These are phyloP conservation scores for Microthlaspi erraticum DNA, from an alignment of 345 rosid species.

Conservation along the genomic window DNA sequence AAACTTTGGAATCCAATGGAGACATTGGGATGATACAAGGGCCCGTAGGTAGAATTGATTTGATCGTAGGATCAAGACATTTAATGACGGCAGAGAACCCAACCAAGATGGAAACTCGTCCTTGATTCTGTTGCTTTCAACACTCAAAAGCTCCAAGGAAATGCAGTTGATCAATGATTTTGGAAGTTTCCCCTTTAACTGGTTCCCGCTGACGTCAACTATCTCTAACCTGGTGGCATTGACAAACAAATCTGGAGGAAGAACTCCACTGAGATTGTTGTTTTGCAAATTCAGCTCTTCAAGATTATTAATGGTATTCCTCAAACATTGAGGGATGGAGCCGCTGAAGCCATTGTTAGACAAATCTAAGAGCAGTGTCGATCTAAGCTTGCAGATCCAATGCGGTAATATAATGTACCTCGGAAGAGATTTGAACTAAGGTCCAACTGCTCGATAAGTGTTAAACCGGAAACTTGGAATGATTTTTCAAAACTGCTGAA, in stretches of 20 bases:
- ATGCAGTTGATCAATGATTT: conserved; percentile 44
- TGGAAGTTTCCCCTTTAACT: conserved; percentile 38
- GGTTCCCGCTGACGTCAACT: conserved; percentile 23
- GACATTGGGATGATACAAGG: neutral
- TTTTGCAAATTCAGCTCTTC: neutral
- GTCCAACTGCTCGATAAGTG: accelerated
- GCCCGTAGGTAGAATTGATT: conserved; percentile 46
- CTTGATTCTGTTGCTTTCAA: conserved; percentile 42
- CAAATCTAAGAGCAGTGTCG: conserved; percentile 38
- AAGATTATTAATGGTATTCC: neutral
- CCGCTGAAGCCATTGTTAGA: conserved; percentile 49
- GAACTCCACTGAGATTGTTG: conserved; percentile 23
- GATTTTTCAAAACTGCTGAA: neutral
- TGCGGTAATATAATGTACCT: conserved; percentile 30
- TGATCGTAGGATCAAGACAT: conserved; percentile 46
- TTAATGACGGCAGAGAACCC: conserved; percentile 31
- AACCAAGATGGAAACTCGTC: conserved; percentile 53
- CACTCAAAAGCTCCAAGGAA: conserved; percentile 42
- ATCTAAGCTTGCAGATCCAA: conserved; percentile 39
- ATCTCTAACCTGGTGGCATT: accelerated
- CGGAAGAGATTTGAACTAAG: neutral
- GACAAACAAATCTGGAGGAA: neutral
- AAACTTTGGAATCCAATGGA: conserved; percentile 37
- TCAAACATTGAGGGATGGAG: conserved; percentile 41
- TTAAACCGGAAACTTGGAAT: neutral